These are phyloP conservation scores for Pseudogymnoascus sp. DNA, from an alignment of 2,329 filamentous ascomycete species.

Conservation along the genomic window DNA sequence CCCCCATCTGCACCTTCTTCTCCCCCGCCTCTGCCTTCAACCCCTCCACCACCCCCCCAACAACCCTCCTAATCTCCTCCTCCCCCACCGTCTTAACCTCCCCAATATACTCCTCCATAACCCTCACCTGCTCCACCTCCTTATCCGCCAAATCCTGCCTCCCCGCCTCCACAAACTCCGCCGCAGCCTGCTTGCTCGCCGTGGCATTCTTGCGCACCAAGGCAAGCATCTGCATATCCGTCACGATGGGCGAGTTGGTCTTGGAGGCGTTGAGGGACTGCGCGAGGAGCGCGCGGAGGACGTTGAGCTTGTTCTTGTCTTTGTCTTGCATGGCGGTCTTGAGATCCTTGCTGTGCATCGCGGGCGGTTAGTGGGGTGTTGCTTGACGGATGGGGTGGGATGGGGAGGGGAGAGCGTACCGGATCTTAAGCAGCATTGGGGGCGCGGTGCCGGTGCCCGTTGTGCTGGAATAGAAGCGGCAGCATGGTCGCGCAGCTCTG, in stretches of 20 bases:
- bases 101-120: constrained; percentile 58
- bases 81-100: constrained; percentile 48
- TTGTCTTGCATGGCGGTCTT: constrained; percentile 60
- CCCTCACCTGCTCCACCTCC: constrained; percentile 56
- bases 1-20: constrained; percentile 45
- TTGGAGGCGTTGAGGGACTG: constrained; percentile 70
- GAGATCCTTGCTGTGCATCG: constrained; percentile 40
- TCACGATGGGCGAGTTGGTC: constrained; percentile 59
- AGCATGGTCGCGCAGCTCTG: constrained; percentile 1
- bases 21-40: constrained; percentile 39
- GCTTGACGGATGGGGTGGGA: not conserved
- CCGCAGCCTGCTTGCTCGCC: constrained; percentile 48
- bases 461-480: constrained; percentile 16
- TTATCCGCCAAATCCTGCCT: constrained; percentile 62
- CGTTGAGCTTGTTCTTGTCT: constrained; percentile 55
- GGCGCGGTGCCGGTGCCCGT: constrained; percentile 18
- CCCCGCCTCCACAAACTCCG: constrained; percentile 56
- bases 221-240: constrained; percentile 60
- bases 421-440: constrained; percentile 31
- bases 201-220: constrained; percentile 58
- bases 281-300: constrained; percentile 60
- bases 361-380: not conserved
- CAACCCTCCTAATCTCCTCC: constrained; percentile 48
- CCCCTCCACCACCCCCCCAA: constrained; percentile 44
- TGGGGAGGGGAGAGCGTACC: constrained; percentile 18